Conservation (phyloP, 2,329 filamentous ascomycete genomes). For the Pseudopyricularia javanii region DNA sequence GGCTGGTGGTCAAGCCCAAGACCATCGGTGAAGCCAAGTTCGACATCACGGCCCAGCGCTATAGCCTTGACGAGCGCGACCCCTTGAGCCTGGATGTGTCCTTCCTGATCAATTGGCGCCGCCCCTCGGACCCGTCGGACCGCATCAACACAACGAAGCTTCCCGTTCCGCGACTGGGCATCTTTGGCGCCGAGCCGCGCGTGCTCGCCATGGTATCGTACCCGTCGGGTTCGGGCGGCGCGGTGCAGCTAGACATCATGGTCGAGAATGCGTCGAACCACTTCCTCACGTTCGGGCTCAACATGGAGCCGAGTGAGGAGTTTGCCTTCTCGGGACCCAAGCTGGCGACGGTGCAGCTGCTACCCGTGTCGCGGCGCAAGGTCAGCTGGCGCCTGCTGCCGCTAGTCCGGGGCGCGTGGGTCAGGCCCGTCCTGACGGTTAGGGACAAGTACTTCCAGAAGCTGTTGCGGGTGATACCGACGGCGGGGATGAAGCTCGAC, state of each 20-base stretch:
- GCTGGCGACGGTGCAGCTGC: constrained; percentile 63
- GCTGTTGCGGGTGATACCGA: constrained; percentile 68
- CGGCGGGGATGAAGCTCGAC: constrained; percentile 61
- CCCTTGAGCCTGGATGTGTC: constrained; percentile 63
- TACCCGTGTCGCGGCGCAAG: constrained; percentile 66
- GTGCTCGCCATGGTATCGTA: constrained; percentile 54
- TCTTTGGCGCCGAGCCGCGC: constrained; percentile 75
- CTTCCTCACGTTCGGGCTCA: constrained; percentile 83
- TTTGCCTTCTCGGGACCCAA: constrained; percentile 92
- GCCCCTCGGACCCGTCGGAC: constrained; percentile 23
- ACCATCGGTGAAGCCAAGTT: constrained; percentile 63
- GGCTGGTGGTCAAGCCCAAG: constrained; percentile 46
- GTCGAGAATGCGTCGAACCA: constrained; percentile 93
- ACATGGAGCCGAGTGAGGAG: constrained; percentile 83
- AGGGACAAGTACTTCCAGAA: constrained; percentile 92
- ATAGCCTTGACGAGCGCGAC: constrained; percentile 69
- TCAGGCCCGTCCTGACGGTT: constrained; percentile 61
- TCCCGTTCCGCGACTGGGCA: constrained; percentile 65
- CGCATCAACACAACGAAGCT: constrained; percentile 52
- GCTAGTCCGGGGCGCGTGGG: constrained; percentile 51
- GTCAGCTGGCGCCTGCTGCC: constrained; percentile 68
- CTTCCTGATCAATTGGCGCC: constrained; percentile 67
- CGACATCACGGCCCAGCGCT: constrained; percentile 61
- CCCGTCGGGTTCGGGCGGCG: constrained; percentile 8
- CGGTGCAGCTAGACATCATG: constrained; percentile 30